Evolutionary conservation across 2,329 filamentous ascomycete genomes (phyloP).

Genomic region (Zelopaecilomyces penicillatus): DNA sequence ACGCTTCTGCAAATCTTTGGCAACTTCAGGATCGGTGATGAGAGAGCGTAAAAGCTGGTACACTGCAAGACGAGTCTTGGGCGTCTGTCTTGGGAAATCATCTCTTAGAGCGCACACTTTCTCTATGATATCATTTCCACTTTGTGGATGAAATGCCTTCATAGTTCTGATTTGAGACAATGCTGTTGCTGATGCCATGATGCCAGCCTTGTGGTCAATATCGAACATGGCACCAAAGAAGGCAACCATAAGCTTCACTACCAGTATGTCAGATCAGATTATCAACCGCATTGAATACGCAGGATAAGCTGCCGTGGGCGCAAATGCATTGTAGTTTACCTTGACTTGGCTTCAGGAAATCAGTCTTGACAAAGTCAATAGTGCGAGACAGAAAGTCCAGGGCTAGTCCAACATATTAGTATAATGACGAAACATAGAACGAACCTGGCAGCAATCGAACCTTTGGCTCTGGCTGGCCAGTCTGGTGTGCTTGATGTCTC

Average conservation of each 20-base stretch:
- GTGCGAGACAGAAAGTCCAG: slow-evolving; percentile 49
- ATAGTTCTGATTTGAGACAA: slow-evolving; percentile 41
- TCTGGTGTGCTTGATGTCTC: slow-evolving; percentile 37
- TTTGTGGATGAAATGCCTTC: slow-evolving; percentile 41
- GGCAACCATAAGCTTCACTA: slow-evolving; percentile 38
- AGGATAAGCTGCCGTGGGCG: neutral
- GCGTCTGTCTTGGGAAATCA: slow-evolving; percentile 47
- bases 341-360: slow-evolving; percentile 42
- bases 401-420: slow-evolving; percentile 24
- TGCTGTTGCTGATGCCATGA: slow-evolving; percentile 45
- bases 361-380: slow-evolving; percentile 37
- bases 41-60: slow-evolving; percentile 41
- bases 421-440: neutral
- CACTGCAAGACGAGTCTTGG: slow-evolving; percentile 43
- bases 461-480: slow-evolving; percentile 46
- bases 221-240: slow-evolving; percentile 54
- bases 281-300: neutral
- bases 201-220: slow-evolving; percentile 51
- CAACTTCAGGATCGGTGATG: slow-evolving; percentile 33
- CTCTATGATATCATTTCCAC: slow-evolving; percentile 40
- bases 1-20: slow-evolving; percentile 34
- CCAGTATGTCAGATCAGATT: neutral
- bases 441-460: slow-evolving; percentile 18
- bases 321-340: slow-evolving; percentile 20
- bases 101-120: slow-evolving; percentile 44